Conservation (phyloP, 306 rosid genomes). For the Sesbania bispinosa region DNA sequence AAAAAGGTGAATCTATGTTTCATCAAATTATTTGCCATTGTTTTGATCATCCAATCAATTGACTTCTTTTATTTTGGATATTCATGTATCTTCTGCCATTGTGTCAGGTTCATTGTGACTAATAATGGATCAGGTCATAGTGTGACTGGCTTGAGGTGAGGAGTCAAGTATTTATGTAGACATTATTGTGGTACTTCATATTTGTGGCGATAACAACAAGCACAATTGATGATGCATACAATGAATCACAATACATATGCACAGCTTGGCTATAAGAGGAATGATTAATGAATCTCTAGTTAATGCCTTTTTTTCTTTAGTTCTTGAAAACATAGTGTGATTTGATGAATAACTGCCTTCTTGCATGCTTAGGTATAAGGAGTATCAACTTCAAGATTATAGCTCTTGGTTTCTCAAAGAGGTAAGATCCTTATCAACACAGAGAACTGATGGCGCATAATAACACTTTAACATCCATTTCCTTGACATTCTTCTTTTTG, state of each 20-base stretch:
- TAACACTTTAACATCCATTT: neutral
- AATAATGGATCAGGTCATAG: constrained; percentile 88
- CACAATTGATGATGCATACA: neutral
- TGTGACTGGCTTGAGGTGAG: constrained; percentile 73
- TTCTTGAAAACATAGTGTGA: constrained; percentile 10
- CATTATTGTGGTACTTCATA: constrained; percentile 1
- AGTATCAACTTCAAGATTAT: constrained; percentile 88
- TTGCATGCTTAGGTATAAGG: constrained; percentile 75
- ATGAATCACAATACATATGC: neutral
- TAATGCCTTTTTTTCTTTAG: neutral
- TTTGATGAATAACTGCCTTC: constrained; percentile 7
- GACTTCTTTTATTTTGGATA: neutral
- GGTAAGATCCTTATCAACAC: constrained; percentile 34
- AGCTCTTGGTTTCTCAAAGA: constrained; percentile 92
- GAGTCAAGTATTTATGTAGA: neutral
- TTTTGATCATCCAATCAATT: neutral
- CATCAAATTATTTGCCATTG: neutral
- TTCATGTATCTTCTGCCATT: constrained; percentile 11
- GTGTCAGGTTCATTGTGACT: constrained; percentile 81
- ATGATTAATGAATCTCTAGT: neutral
- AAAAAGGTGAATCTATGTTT: neutral
- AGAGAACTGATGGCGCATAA: neutral
- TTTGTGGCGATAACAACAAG: neutral
- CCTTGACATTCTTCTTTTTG: neutral
- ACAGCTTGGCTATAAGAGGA: neutral